Conservation (phyloP, 768 basidiomycete species). For the Cyathus striatus region DNA sequence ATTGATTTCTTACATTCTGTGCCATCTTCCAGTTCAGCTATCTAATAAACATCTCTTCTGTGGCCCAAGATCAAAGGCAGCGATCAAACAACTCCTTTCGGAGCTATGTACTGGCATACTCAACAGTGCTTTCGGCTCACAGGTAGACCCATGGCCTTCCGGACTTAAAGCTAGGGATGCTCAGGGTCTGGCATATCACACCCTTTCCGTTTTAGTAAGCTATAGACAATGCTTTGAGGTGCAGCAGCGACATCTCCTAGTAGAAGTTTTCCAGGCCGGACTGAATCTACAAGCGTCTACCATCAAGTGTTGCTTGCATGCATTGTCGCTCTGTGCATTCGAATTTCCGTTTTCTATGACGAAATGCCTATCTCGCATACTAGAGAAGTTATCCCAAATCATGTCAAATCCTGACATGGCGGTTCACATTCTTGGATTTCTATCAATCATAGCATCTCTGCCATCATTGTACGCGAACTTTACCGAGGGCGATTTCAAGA, state of each 20-base stretch:
- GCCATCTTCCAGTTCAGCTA: slow-evolving; percentile 86
- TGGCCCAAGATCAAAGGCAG: slow-evolving; percentile 70
- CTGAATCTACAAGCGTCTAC: slow-evolving; percentile 67
- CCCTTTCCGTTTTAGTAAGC: slow-evolving; percentile 81
- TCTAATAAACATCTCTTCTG: slow-evolving; percentile 97
- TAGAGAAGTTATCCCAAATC: slow-evolving; percentile 87
- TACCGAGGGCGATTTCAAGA: slow-evolving; percentile 84
- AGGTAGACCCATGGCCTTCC: slow-evolving; percentile 54
- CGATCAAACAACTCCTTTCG: slow-evolving; percentile 59
- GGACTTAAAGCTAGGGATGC: slow-evolving; percentile 74
- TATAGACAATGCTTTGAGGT: slow-evolving; percentile 77
- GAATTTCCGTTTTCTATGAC: slow-evolving; percentile 82
- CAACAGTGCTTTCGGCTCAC: slow-evolving; percentile 48
- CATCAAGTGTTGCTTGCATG: slow-evolving; percentile 87
- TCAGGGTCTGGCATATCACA: slow-evolving; percentile 83
- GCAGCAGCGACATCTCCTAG: slow-evolving; percentile 59
- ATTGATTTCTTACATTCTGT: slow-evolving; percentile 84
- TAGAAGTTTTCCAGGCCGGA: slow-evolving; percentile 68
- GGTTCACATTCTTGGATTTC: slow-evolving; percentile 93
- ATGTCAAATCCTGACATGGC: slow-evolving; percentile 93
- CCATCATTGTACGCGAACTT: slow-evolving; percentile 83
- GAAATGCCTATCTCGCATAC: slow-evolving; percentile 70
- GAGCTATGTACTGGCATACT: slow-evolving; percentile 64
- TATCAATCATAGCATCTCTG: slow-evolving; percentile 80
- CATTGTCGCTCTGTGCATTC: slow-evolving; percentile 81